Percentiles rank a stretch among this genome's conserved stretches.
These are phyloP conservation scores for Psidium friedrichsthalianum DNA, from an alignment of 345 rosid species.

Conservation along the genomic window DNA sequence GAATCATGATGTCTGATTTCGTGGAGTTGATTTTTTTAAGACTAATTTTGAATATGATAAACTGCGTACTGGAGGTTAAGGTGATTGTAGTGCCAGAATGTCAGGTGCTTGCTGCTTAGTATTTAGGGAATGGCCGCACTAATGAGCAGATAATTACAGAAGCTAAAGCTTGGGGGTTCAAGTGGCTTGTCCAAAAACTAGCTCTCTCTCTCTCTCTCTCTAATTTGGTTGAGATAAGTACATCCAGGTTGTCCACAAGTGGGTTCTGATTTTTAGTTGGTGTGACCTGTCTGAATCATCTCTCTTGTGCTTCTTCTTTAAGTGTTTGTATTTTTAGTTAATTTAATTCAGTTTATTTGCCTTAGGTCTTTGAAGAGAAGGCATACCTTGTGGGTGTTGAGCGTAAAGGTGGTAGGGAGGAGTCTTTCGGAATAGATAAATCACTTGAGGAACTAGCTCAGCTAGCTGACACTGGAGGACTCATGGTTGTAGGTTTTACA, in stretches of 20 bases:
- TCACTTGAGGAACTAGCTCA: conserved; percentile 81
- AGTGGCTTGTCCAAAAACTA: not conserved
- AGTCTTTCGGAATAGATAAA: conserved; percentile 59
- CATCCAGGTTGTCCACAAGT: not conserved
- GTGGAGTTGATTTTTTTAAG: not conserved
- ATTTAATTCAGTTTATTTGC: not conserved
- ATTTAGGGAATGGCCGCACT: not conserved
- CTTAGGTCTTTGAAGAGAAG: conserved; percentile 69
- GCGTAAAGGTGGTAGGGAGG: conserved; percentile 45
- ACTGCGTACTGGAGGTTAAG: not conserved
- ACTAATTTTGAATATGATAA: not conserved
- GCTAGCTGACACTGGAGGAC: conserved; percentile 92
- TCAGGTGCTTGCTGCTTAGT: not conserved
- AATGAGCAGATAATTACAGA: not conserved
- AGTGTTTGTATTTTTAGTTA: not conserved
- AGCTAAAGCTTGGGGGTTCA: not conserved
- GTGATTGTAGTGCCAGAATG: not conserved
- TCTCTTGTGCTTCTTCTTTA: not conserved
- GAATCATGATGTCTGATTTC: not conserved
- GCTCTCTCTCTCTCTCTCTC: too few relatives aligned
- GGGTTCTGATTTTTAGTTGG: not conserved
- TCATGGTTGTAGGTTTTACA: conserved; percentile 69
- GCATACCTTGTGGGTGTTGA: conserved; percentile 78
- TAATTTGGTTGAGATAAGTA: not conserved
- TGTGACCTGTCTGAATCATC: not conserved